Conservation (phyloP, 768 basidiomycete species). For the Rhizopogon sp. region DNA sequence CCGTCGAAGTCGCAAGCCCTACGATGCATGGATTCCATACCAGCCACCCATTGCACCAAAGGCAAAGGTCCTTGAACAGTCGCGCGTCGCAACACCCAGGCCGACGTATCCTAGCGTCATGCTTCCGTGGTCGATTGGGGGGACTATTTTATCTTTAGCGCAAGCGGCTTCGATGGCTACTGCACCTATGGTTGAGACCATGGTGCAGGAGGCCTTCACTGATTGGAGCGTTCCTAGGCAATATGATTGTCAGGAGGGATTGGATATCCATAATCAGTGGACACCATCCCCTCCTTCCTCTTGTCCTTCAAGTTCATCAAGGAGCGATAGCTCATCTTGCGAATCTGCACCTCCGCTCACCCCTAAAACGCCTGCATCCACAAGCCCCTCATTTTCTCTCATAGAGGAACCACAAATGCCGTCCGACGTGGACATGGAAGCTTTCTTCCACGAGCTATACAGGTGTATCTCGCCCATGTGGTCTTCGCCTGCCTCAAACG, state of each 20-base stretch:
- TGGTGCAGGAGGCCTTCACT: neutral
- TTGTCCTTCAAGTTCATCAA: too few species aligned
- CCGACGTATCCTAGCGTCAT: neutral
- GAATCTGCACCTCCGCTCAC: neutral
- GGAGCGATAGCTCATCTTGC: neutral
- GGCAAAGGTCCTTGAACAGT: neutral
- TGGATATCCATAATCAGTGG: neutral
- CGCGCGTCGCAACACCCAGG: neutral
- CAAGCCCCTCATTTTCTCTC: neutral
- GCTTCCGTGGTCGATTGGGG: neutral
- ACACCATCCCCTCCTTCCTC: neutral
- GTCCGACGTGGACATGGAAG: neutral
- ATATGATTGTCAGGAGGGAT: neutral
- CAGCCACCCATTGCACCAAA: neutral
- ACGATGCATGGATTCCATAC: neutral
- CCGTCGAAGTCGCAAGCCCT: neutral
- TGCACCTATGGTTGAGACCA: neutral
- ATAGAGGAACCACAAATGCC: neutral
- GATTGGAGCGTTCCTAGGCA: too few species aligned
- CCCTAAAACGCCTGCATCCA: neutral
- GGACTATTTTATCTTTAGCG: neutral
- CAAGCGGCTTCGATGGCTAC: too few species aligned
- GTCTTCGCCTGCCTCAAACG: neutral
- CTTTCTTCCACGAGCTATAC: neutral
- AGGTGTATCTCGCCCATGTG: neutral